phyloP scores from a whole-genome alignment of 2,329 filamentous ascomycete genomes.

The Fusarium sp. region DNA sequence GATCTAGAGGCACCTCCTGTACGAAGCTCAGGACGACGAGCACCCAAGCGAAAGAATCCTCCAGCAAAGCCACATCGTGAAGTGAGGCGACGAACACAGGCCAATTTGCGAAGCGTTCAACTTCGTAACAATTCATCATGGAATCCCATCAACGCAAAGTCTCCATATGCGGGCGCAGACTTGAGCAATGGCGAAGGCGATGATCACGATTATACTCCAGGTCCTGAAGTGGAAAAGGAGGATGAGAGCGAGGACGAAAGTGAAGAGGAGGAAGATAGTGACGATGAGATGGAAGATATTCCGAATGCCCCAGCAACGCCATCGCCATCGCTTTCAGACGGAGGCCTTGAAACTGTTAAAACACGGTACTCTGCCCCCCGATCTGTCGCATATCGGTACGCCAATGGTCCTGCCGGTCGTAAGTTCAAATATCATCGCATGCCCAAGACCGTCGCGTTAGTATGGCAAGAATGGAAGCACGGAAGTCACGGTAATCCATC shows the following conservation, averaged over 20 bases:
- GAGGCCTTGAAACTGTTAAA: neutral
- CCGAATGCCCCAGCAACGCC: neutral
- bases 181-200: neutral
- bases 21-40: conserved; percentile 33
- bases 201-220: conserved; percentile 2
- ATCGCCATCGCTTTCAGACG: neutral
- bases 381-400: conserved; percentile 29
- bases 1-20: conserved; percentile 17
- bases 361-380: conserved; percentile 40
- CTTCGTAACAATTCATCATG: neutral
- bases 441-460: conserved; percentile 38
- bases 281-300: neutral
- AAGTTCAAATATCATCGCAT: conserved; percentile 43
- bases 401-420: conserved; percentile 22
- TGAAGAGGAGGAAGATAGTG: neutral
- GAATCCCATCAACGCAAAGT: conserved; percentile 1
- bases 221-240: neutral
- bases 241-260: neutral
- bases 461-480: conserved; percentile 45
- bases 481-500: conserved; percentile 39
- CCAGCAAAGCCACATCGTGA: neutral
- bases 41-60: conserved; percentile 8
- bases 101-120: neutral
- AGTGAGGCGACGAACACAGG: neutral
- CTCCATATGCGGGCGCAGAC: neutral